These are phyloP conservation scores for Solanum tarapatanum DNA, from an alignment of 257 asterid genomes.

Conservation along the genomic window DNA sequence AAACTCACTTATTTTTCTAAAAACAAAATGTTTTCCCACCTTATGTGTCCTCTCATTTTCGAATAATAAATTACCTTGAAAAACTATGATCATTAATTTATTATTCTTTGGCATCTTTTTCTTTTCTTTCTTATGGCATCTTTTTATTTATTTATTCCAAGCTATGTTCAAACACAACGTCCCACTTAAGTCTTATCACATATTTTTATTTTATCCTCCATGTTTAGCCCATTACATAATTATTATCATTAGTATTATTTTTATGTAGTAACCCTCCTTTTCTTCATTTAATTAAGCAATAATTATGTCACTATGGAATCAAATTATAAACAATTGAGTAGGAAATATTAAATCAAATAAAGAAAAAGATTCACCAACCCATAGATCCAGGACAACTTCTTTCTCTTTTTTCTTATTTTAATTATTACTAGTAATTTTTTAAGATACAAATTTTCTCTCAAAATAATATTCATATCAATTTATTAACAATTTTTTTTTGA, in stretches of 20 bases:
- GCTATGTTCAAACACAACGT: not conserved
- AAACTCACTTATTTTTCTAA: not conserved
- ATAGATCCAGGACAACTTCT: not conserved
- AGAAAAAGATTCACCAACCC: not conserved
- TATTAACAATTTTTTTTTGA: too few species aligned
- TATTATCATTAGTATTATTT: not conserved
- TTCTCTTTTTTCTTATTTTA: not conserved
- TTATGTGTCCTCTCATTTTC: not conserved
- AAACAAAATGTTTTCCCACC: not conserved
- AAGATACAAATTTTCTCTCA: not conserved
- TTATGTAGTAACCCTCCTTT: not conserved
- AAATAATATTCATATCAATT: not conserved
- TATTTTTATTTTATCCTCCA: not conserved
- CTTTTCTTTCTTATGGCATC: not conserved
- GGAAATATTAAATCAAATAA: not conserved
- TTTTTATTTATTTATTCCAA: too few species aligned
- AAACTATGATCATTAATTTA: not conserved
- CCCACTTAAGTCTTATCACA: not conserved
- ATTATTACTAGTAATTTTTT: not conserved
- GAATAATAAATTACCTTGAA: not conserved
- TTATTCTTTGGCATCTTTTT: not conserved
- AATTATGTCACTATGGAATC: not conserved
- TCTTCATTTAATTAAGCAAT: not conserved
- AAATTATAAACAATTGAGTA: not conserved
- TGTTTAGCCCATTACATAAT: not conserved